These are phyloP conservation scores for Catharanthus roseus DNA, from an alignment of 257 asterid species.

Conservation along the genomic window DNA sequence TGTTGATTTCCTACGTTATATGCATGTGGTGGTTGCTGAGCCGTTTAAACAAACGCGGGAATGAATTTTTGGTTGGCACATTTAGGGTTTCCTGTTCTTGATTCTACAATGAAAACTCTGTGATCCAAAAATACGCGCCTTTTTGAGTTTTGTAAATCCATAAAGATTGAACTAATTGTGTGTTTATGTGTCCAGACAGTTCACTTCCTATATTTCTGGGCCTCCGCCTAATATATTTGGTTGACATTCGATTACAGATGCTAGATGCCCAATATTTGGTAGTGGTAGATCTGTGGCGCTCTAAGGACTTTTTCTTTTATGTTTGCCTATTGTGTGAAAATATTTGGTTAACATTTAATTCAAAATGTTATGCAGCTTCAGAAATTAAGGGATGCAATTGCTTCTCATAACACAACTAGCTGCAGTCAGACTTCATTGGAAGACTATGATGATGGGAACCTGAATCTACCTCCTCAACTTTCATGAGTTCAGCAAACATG, in stretches of 20 bases:
- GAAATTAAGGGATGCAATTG: conserved; percentile 60
- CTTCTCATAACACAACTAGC: conserved; percentile 25
- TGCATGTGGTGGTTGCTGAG: neutral
- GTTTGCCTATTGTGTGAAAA: neutral
- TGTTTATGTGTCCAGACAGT: neutral
- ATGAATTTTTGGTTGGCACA: neutral
- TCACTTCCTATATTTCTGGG: neutral
- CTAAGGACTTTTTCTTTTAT: neutral
- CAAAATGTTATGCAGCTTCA: conserved; percentile 43
- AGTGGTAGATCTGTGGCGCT: no score
- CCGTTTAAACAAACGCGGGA: neutral
- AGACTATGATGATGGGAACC: conserved; percentile 22
- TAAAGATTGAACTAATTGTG: neutral
- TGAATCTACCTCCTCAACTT: conserved; percentile 13
- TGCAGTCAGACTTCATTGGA: conserved; percentile 17
- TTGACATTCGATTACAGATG: no score
- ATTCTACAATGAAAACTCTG: neutral
- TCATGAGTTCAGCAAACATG: conserved; percentile 20
- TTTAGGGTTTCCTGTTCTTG: neutral
- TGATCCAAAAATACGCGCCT: neutral
- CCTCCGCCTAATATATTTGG: no score
- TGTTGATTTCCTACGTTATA: neutral
- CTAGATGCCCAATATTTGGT: no score
- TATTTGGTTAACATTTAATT: conserved; percentile 10
- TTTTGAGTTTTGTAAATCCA: neutral